Evolutionary conservation across 1,284 basidiomycete genomes (phyloP).

Genomic region (Ceratobasidium papillatum): DNA sequence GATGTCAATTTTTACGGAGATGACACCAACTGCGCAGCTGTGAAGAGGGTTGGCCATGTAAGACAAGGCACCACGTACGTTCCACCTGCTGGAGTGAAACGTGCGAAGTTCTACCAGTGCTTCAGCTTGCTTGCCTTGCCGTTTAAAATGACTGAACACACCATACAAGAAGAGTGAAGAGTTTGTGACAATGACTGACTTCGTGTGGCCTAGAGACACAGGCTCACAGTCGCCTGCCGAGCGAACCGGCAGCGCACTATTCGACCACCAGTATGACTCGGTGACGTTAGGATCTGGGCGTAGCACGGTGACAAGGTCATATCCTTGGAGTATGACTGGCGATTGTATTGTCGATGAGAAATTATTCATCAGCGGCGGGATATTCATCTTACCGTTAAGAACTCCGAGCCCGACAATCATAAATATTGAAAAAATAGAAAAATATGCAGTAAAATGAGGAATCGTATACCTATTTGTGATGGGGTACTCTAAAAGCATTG

Average conservation of each 20-base stretch:
- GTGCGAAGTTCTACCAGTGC: not conserved
- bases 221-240: slow-evolving; percentile 5
- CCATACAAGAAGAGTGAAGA: slow-evolving; percentile 8
- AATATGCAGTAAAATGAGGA: not conserved
- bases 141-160: not conserved
- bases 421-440: not conserved
- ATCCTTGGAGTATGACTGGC: slow-evolving; percentile 1
- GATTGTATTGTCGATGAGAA: not conserved
- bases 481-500: slow-evolving; percentile 3
- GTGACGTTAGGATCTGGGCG: slow-evolving; percentile 16
- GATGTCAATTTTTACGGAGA: not conserved
- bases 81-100: not conserved
- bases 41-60: not conserved
- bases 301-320: slow-evolving; percentile 4
- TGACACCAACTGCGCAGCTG: not conserved
- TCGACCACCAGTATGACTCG: slow-evolving; percentile 9
- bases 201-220: not conserved
- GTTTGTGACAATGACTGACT: not conserved
- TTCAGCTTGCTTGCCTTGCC: not conserved
- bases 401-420: not conserved
- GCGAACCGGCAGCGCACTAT: not conserved
- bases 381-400: not conserved
- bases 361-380: not conserved
- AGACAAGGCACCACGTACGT: not conserved
- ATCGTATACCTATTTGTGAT: not conserved